Conservation (phyloP, 495 filamentous ascomycete genomes). For the Talaromyces nanjingensis region DNA sequence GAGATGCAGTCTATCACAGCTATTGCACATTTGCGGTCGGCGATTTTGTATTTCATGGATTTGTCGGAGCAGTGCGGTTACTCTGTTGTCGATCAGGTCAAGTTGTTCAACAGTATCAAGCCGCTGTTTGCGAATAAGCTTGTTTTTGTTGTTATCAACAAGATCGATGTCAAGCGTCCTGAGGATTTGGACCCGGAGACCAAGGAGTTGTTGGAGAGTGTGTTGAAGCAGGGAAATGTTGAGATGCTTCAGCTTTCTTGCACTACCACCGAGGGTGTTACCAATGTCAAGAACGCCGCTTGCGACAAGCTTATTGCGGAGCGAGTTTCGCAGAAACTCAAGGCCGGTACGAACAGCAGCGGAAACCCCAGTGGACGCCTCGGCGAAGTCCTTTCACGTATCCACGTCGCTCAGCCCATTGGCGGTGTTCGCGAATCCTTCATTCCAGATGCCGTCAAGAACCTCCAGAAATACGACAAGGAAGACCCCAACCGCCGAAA, state of each 20-base stretch:
- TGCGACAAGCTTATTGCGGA: slow-evolving; percentile 90
- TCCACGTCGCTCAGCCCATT: slow-evolving; percentile 91
- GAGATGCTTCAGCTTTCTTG: slow-evolving; percentile 89
- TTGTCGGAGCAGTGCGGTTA: slow-evolving; percentile 97
- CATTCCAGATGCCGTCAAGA: slow-evolving; percentile 80
- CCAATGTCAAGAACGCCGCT: slow-evolving; percentile 87
- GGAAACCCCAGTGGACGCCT: slow-evolving; percentile 70
- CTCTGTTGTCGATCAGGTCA: slow-evolving; percentile 82
- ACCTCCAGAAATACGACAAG: slow-evolving; percentile 80
- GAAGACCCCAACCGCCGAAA: slow-evolving; percentile 71
- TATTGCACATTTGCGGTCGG: slow-evolving; percentile 89
- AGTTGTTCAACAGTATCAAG: slow-evolving; percentile 91
- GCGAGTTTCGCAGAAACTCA: slow-evolving; percentile 89
- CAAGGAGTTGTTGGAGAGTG: slow-evolving; percentile 66
- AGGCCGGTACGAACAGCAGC: slow-evolving; percentile 69
- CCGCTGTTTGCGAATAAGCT: slow-evolving; percentile 96
- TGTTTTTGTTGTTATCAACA: slow-evolving; percentile 94
- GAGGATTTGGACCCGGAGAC: slow-evolving; percentile 82
- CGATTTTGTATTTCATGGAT: slow-evolving; percentile 97
- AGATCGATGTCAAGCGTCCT: slow-evolving; percentile 84
- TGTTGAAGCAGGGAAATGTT: slow-evolving; percentile 79
- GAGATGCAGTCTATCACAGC: slow-evolving; percentile 98
- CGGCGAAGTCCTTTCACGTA: slow-evolving; percentile 82
- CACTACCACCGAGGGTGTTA: slow-evolving; percentile 90
- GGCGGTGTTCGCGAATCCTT: slow-evolving; percentile 73